Evolutionary conservation across 1,284 basidiomycete genomes (phyloP).

Genomic region (Melampsora americana): DNA sequence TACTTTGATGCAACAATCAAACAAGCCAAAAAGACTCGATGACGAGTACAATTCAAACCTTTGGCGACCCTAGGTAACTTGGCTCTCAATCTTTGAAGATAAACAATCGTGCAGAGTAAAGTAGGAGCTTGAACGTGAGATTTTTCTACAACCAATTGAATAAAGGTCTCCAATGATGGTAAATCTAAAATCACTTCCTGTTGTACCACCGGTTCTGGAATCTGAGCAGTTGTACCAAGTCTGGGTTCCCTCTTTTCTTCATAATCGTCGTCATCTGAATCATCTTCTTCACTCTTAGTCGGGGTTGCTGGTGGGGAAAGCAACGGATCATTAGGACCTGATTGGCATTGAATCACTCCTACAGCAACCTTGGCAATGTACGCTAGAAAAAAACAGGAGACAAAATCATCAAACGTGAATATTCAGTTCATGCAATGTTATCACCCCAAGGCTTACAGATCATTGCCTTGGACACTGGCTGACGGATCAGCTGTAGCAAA

Average conservation of each 20-base stretch:
- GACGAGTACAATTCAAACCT: conserved; percentile 84
- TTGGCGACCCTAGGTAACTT: too few species aligned
- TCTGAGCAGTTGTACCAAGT: neutral
- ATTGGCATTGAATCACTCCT: conserved; percentile 55
- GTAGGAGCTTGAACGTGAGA: conserved; percentile 90
- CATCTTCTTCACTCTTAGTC: conserved; percentile 1
- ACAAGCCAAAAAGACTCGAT: conserved; percentile 90
- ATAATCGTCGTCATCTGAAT: neutral
- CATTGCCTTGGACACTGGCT: conserved; percentile 75
- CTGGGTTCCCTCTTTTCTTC: neutral
- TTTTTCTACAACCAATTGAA: conserved; percentile 73
- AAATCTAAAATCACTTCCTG: conserved; percentile 54
- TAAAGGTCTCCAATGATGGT: conserved; percentile 82
- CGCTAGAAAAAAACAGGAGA: conserved; percentile 48
- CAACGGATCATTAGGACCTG: conserved; percentile 49
- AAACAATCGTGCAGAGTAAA: conserved; percentile 84
- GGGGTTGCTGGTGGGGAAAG: conserved; percentile 37
- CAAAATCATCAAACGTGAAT: neutral
- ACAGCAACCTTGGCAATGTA: conserved; percentile 56
- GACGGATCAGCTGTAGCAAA: conserved; percentile 72
- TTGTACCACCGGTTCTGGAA: neutral
- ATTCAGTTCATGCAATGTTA: neutral
- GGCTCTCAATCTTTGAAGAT: conserved; percentile 78
- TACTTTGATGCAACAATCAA: conserved; percentile 97
- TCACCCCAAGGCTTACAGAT: conserved; percentile 57